phyloP scores from a whole-genome alignment of 495 filamentous ascomycete genomes.

The Daldinia loculata region DNA sequence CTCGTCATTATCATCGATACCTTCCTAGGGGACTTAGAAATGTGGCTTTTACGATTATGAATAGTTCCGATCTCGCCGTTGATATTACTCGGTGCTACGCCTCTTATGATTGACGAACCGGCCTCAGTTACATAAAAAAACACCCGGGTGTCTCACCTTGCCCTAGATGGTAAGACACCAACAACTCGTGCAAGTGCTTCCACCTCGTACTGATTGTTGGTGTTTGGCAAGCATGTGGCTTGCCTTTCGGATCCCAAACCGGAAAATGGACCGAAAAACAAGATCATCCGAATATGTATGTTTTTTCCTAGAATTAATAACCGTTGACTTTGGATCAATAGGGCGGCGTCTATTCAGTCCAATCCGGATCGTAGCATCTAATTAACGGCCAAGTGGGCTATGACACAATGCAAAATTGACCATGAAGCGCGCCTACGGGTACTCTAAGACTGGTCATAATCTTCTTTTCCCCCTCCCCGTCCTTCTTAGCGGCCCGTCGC shows the following conservation, averaged over 20 bases:
- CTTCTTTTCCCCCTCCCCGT: not conserved
- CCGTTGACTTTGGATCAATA: conserved; percentile 5
- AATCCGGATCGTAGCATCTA: conserved; percentile 11
- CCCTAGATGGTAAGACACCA: conserved; percentile 1
- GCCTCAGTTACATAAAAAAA: conserved; percentile 3
- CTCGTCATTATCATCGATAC: not conserved
- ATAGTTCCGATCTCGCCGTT: conserved; percentile 5
- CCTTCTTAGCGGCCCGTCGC: not conserved
- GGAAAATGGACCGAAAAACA: conserved; percentile 14
- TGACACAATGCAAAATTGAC: conserved; percentile 28
- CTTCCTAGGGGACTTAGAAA: not conserved
- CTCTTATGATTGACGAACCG: not conserved
- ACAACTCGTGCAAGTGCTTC: not conserved
- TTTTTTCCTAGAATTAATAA: not conserved
- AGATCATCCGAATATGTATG: not conserved
- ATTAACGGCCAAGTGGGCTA: conserved; percentile 14
- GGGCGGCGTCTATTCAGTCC: conserved; percentile 20
- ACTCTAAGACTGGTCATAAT: conserved; percentile 15
- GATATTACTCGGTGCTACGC: not conserved
- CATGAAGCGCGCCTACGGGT: conserved; percentile 27
- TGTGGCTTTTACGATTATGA: conserved; percentile 10
- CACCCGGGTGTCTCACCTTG: not conserved
- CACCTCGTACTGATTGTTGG: not conserved
- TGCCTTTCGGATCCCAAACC: not conserved
- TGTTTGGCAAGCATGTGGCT: not conserved